Percentiles rank a stretch among this genome's conserved stretches.
phyloP scores from a whole-genome alignment of 176 grass and related monocot genomes.

The Hordeum vulgare region DNA sequence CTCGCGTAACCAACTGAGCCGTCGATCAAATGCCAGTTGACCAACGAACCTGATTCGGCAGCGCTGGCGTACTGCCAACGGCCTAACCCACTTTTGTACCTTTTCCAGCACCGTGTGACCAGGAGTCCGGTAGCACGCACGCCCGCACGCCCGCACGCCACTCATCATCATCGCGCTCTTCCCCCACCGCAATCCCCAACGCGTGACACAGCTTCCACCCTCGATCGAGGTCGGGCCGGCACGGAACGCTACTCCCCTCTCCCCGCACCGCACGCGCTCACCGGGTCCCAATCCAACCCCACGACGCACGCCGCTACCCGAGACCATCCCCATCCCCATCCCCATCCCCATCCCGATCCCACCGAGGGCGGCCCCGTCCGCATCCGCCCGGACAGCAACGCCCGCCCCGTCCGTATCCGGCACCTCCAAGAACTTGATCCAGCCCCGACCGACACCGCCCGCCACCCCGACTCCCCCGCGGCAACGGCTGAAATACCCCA shows the following conservation, averaged over 20 bases:
- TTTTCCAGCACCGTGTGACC: background rate
- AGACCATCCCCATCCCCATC: background rate
- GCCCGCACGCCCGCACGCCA: background rate
- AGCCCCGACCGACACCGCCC: background rate
- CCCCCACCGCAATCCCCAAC: background rate
- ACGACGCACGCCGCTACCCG: background rate
- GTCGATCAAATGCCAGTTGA: background rate
- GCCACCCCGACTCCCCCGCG: background rate
- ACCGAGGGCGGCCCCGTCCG: background rate
- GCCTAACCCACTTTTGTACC: background rate
- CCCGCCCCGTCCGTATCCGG: background rate
- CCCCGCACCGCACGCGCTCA: background rate
- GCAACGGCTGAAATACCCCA: background rate
- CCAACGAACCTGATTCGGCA: background rate
- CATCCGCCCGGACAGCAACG: conserved; percentile 22
- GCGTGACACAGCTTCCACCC: background rate
- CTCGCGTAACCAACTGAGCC: background rate
- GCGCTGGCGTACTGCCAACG: background rate
- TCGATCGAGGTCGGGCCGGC: background rate
- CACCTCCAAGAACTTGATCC: too few species aligned
- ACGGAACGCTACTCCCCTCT: background rate
- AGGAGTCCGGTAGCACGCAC: background rate
- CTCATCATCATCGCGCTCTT: background rate
- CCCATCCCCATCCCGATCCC: background rate
- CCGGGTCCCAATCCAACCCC: background rate